Conservation (phyloP, 257 asterid species). For the Nemophila menziesii region DNA sequence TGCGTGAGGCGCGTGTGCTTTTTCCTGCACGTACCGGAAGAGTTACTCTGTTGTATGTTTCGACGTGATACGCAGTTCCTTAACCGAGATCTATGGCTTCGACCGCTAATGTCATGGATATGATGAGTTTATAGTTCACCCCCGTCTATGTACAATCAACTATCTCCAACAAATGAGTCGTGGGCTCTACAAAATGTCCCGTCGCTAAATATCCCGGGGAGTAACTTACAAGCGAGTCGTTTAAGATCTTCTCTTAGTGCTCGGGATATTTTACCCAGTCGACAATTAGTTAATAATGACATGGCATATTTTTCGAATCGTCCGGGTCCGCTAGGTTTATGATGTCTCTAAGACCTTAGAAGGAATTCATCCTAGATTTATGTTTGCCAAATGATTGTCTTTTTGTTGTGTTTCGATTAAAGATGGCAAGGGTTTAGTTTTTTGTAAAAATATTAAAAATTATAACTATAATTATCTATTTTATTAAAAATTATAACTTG, state of each 20-base stretch:
- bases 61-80: constrained; percentile 91
- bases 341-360: too few species aligned
- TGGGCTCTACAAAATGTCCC: constrained; percentile 91
- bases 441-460: too few species aligned
- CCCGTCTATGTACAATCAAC: constrained; percentile 51
- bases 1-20: constrained; percentile 90
- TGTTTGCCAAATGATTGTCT: too few species aligned
- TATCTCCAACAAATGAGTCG: constrained; percentile 63
- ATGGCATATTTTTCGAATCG: constrained; percentile 42
- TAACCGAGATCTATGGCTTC: constrained; percentile 77
- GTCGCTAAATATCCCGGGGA: constrained; percentile 73
- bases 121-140: constrained; percentile 80
- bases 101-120: constrained; percentile 78
- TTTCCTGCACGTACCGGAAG: constrained; percentile 81
- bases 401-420: too few species aligned
- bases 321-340: too few species aligned
- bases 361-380: too few species aligned
- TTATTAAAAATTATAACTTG: too few species aligned
- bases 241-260: constrained; percentile 83
- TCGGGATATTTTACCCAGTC: constrained; percentile 66
- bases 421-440: too few species aligned
- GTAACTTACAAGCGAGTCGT: constrained; percentile 89
- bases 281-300: constrained; percentile 50
- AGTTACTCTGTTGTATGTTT: constrained; percentile 78
- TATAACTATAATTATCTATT: too few species aligned